Evolutionary conservation across 1,139 yeast species (phyloP).

Genomic region (Trichomonascaceae sp.): DNA sequence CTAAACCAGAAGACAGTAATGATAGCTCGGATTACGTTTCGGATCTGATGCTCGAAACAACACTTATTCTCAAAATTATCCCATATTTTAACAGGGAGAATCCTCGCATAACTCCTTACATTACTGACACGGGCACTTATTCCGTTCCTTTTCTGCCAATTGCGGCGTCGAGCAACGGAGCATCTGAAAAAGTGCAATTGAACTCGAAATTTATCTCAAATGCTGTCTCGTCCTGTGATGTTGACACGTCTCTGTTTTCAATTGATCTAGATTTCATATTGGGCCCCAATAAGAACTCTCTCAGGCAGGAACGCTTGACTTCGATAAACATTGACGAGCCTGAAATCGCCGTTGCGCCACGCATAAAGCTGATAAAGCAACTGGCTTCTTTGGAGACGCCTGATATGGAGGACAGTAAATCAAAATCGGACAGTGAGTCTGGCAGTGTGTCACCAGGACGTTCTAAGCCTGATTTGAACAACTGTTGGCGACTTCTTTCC

Average conservation of each 20-base stretch:
- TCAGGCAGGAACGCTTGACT: neutral
- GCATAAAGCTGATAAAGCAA: neutral
- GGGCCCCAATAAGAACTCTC: neutral
- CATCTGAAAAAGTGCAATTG: neutral
- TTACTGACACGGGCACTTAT: neutral
- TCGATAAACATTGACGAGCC: neutral
- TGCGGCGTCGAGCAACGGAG: neutral
- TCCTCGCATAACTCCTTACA: neutral
- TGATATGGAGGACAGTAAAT: neutral
- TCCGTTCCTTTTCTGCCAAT: neutral
- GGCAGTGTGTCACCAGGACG: neutral
- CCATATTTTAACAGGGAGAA: neutral
- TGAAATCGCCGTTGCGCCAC: neutral
- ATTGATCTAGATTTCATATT: neutral
- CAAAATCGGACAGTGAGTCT: neutral
- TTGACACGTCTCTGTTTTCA: neutral
- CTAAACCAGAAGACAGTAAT: neutral
- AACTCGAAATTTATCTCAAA: neutral
- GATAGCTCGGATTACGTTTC: neutral
- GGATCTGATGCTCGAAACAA: neutral
- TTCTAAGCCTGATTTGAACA: neutral
- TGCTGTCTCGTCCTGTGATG: neutral
- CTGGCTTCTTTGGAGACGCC: neutral
- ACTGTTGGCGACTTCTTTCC: constrained; percentile 6
- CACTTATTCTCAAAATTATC: neutral